Base-by-base conservation (phyloP, 2,329 filamentous ascomycete species). In the Apiospora kogelbergensis region DNA sequence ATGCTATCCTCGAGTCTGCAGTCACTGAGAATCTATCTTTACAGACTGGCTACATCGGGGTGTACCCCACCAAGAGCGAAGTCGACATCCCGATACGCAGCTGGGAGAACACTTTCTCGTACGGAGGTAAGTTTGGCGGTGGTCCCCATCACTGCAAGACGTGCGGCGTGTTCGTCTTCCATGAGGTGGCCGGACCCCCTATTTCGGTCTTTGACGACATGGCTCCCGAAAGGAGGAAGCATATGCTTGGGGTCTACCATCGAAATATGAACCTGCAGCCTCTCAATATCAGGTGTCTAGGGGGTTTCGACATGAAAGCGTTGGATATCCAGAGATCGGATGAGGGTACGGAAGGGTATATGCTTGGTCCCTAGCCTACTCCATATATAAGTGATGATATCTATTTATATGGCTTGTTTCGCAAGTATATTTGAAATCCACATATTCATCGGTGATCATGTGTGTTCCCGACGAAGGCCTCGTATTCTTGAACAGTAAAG, bases 131-230 rank as follows among this genome's bases (percentile, higher is more conserved):
- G 74, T 72, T 33, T 75, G 72, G 60, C 72, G 70, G 24, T 72
- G 74, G 2, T 46, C 53, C 1, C 69, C 71, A 1, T 69, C 73
- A 63, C 64, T 80, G 78, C 72, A 71, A 70, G 10, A 76, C 68
- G 0, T 80, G 78, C 57, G 78, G 78, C 3, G 77, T 78, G 0
- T 70, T 70, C 22, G 71, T 77, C 24, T 78, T 76, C 45, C 67
- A 63, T 11, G 77, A 72, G 20, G 67, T 79, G 2, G 75, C 79
- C 41, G 78, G 77, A 1, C 78, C 78, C 3, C 77, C 74, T 0
- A 65, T 74, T 11, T 74, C 73, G 57, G 40, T 77, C 15, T 72
- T 80, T n/a, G 74, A 76, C 65, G 74, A 68, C 22, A 57, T 78
- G 1, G 69, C 75, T 0, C 70, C 73, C 2, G 75, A 77, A 64